Conservation (phyloP, 148 eudicot genomes). For the Gaultheria prostrata region DNA sequence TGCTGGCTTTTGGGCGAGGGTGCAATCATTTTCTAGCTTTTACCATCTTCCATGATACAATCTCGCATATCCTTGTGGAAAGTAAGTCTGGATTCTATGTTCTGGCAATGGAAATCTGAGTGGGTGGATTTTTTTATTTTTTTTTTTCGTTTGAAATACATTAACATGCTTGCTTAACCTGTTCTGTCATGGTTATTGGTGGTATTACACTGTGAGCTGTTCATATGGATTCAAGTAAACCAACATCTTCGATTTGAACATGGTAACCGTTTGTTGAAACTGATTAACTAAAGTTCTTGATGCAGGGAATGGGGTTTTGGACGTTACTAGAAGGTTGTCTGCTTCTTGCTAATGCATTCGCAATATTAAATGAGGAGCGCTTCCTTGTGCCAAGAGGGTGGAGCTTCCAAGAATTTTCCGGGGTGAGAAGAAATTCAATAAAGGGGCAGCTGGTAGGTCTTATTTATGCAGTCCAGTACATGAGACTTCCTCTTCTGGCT, state of each 20-base stretch:
- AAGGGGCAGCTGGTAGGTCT: conserved; percentile 81
- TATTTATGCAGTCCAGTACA: conserved; percentile 76
- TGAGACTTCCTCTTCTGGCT: conserved; percentile 70
- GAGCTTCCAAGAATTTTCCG: conserved; percentile 71
- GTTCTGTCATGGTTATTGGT: too few relatives aligned
- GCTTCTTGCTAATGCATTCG: conserved; percentile 85
- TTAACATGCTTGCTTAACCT: too few relatives aligned
- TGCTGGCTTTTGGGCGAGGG: neutral
- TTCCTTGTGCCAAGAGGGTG: conserved; percentile 81
- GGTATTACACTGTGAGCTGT: too few relatives aligned
- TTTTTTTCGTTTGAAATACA: neutral
- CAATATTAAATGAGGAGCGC: conserved; percentile 84
- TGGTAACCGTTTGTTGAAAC: neutral
- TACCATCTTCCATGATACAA: neutral
- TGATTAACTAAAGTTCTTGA: conserved; percentile 1
- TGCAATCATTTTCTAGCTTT: neutral
- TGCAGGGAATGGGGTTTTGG: conserved; percentile 76
- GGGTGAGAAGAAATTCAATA: conserved; percentile 51
- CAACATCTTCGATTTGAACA: too few relatives aligned
- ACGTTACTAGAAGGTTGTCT: conserved; percentile 74
- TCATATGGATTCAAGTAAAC: too few relatives aligned
- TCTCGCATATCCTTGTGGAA: neutral
- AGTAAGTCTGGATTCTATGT: neutral
- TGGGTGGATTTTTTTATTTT: neutral
- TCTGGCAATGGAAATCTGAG: neutral